A percentile compares a stretch with the other conserved stretches of the same genome.
phyloP scores from a whole-genome alignment of 441 rosid species.

The Hura crepitans region DNA sequence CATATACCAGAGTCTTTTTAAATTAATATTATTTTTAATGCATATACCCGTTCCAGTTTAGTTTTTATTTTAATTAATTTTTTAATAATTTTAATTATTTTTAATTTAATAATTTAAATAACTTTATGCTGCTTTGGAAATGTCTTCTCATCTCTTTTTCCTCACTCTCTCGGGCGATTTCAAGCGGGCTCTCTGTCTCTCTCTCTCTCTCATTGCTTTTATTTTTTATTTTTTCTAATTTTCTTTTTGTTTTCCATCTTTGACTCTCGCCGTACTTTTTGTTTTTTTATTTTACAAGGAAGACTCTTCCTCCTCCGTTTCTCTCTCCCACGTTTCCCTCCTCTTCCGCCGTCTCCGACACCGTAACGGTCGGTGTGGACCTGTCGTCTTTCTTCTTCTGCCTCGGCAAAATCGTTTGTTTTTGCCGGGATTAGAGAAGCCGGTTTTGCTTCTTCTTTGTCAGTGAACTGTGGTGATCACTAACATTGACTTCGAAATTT shows the following conservation, averaged over 20 bases:
- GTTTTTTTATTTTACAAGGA: slow-evolving; percentile 11
- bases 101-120: neutral
- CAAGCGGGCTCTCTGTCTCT: slow-evolving; percentile 13
- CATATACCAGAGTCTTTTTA: no score
- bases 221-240: slow-evolving; percentile 4
- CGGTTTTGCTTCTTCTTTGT: neutral
- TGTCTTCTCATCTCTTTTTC: slow-evolving; percentile 23
- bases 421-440: neutral
- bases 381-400: neutral
- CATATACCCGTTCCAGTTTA: neutral
- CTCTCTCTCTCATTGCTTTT: slow-evolving; percentile 11
- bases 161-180: slow-evolving; percentile 2
- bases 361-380: neutral
- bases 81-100: no score
- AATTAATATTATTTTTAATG: no score
- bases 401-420: neutral
- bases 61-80: neutral
- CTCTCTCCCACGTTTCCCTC: slow-evolving; percentile 12
- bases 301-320: neutral
- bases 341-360: slow-evolving; percentile 23
- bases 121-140: slow-evolving; percentile 26
- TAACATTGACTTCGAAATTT: slow-evolving; percentile 16
- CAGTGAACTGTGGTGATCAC: slow-evolving; percentile 18
- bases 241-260: slow-evolving; percentile 33
- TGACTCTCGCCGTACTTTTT: slow-evolving; percentile 33